These are phyloP conservation scores for Buxus sempervirens DNA, from an alignment of 164 flowering plant species.

Conservation along the genomic window DNA sequence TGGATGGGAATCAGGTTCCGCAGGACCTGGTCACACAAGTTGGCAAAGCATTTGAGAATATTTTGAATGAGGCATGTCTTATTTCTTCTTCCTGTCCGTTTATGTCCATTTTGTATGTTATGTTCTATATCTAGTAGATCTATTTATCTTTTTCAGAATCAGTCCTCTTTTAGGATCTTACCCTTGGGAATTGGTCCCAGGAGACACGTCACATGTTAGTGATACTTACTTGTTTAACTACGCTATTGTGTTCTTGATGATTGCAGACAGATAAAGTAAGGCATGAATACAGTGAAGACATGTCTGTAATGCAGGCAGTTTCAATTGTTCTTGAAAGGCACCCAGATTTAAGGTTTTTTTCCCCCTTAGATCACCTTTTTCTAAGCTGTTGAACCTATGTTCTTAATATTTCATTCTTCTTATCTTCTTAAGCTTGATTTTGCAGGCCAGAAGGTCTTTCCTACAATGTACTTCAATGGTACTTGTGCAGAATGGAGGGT, in stretches of 20 bases:
- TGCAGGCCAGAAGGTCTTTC: constrained; percentile 85
- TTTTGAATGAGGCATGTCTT: constrained; percentile 65
- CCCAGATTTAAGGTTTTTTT: constrained; percentile 69
- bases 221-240: neutral
- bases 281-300: constrained; percentile 60
- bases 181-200: neutral
- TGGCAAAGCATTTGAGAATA: constrained; percentile 69
- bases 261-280: constrained; percentile 72
- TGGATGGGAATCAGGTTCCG: constrained; percentile 78
- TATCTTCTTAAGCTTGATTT: neutral
- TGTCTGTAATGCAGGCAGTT: constrained; percentile 67
- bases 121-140: neutral
- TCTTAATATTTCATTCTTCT: neutral
- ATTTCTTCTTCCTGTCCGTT: neutral
- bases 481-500: constrained; percentile 97
- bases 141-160: neutral
- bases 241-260: neutral
- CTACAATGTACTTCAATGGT: constrained; percentile 93
- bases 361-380: too few species aligned
- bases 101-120: neutral
- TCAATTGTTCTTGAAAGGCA: constrained; percentile 71
- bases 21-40: constrained; percentile 69
- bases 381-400: neutral
- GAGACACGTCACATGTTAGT: neutral
- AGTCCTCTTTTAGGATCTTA: neutral